Base-by-base conservation (phyloP, 2,329 filamentous ascomycete species). In the Esteya vermicola region DNA sequence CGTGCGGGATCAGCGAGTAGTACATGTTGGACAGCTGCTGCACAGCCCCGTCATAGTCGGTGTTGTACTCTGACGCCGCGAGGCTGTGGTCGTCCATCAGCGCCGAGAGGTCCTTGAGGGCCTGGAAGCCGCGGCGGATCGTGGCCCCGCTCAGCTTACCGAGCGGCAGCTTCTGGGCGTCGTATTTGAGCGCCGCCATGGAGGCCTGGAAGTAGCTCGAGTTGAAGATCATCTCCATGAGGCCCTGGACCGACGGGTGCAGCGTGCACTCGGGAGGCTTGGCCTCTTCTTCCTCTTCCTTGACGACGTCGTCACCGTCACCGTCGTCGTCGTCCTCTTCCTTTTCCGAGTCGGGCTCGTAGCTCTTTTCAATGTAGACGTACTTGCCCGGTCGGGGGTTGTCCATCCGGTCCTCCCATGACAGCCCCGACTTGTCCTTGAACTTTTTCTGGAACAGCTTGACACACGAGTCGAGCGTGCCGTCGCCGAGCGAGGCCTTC, bases 141-240 rank as follows among this genome's bases (percentile, higher is more conserved):
- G 83, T 91, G 12, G 70, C 61, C 51, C 88, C 85, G 64, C 82
- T 85, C 20, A 93, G 68, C 54, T 91, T 93, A 5, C 85, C 86
- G 1, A 93, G 64, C 0, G 85, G 85, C 31, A 93, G 63, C 56
- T 93, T 93, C 47, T 80, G 67, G 9, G 71, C 66, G 48, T 85
- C 78, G 49, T 85, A 85, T 48, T 82, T 81, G 48, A 85, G 63
- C 2, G 70, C 64, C 2, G 58, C 55, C 76, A 85, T 81, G 27
- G 75, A 72, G 18, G 68, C 68, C 19, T 72, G 64, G 56, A 93
- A 85, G 53, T 79, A 78, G 19, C 77, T 55, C 42, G 75, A 68
- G 55, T 93, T 88, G 66, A 93, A 93, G 44, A 94, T 93, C 47
- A 93, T 72, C 44, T 77, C 62, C 68, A 93, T 78, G 18, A 93